phyloP scores from a whole-genome alignment of 164 flowering plant species.

The Nelumbo lutea region DNA sequence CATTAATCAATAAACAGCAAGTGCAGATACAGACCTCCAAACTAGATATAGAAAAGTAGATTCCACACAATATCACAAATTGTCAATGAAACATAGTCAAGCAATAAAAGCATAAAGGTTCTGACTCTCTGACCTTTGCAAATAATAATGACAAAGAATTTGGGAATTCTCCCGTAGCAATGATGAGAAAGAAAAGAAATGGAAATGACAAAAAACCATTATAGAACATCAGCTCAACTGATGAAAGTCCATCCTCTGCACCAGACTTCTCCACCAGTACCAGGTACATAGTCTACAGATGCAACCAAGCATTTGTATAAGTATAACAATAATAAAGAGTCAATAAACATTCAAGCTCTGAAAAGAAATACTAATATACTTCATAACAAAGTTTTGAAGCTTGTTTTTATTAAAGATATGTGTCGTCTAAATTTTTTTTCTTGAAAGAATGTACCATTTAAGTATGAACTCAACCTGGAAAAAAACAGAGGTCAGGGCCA shows the following conservation, averaged over 20 bases:
- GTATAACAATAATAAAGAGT: slow-evolving; percentile 1
- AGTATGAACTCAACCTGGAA: slow-evolving; percentile 59
- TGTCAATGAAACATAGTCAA: neutral
- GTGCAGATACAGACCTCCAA: too few relatives aligned
- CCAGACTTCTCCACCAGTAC: slow-evolving; percentile 96
- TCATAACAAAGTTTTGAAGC: neutral
- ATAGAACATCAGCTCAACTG: slow-evolving; percentile 91
- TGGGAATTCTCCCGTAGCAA: slow-evolving; percentile 89
- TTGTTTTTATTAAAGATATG: neutral
- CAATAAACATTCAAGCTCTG: neutral
- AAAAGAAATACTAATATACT: neutral
- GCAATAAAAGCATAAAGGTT: slow-evolving; percentile 7
- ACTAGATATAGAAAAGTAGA: neutral
- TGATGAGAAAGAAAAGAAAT: slow-evolving; percentile 61
- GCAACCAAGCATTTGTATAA: slow-evolving; percentile 9
- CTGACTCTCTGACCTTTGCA: slow-evolving; percentile 57
- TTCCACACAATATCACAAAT: neutral
- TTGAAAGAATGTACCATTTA: slow-evolving; percentile 2
- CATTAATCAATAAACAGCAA: too few relatives aligned
- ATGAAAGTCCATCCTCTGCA: slow-evolving; percentile 97
- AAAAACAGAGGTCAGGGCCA: slow-evolving; percentile 95
- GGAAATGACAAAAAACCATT: slow-evolving; percentile 86
- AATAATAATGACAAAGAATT: slow-evolving; percentile 56
- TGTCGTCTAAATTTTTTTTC: too few relatives aligned
- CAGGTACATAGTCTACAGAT: slow-evolving; percentile 91